phyloP scores from a whole-genome alignment of 306 rosid genomes.

The Sechiopsis laciniata region DNA sequence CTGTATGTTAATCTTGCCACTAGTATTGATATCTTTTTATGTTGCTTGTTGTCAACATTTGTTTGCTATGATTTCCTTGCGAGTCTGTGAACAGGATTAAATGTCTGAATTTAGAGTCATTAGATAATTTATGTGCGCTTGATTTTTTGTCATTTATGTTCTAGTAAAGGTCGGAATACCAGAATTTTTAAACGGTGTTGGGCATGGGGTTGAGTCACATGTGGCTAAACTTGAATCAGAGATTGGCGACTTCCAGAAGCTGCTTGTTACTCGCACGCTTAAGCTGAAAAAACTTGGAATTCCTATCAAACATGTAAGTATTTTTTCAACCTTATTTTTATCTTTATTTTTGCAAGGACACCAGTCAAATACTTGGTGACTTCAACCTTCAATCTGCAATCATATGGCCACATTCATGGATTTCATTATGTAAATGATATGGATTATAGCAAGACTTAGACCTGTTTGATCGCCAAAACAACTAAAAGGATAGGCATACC shows the following conservation, averaged over 20 bases:
- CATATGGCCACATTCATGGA: no score
- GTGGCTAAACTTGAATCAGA: conserved; percentile 68
- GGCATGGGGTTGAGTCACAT: conserved; percentile 71
- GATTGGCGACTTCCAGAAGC: conserved; percentile 71
- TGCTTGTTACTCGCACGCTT: conserved; percentile 73
- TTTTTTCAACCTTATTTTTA: neutral
- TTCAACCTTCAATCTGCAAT: no score
- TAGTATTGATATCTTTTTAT: conserved; percentile 2
- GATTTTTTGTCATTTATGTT: conserved; percentile 18
- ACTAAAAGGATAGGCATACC: neutral
- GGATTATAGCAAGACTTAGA: conserved; percentile 1
- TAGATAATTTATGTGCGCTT: conserved; percentile 1
- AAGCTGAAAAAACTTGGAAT: conserved; percentile 72
- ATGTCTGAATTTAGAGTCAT: neutral
- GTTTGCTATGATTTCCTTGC: neutral
- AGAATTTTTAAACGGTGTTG: conserved; percentile 71
- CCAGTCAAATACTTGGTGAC: no score
- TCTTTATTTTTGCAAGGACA: no score
- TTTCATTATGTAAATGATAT: neutral
- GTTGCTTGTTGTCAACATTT: neutral
- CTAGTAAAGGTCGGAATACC: conserved; percentile 83
- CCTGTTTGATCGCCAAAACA: neutral
- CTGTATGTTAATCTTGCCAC: neutral
- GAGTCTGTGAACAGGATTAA: neutral
- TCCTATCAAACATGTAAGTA: conserved; percentile 72